Evolutionary conservation across 208 protist species (phyloP), one percentile per base, ranked within the genome.

Genomic region (Lotmaria passim): DNA sequence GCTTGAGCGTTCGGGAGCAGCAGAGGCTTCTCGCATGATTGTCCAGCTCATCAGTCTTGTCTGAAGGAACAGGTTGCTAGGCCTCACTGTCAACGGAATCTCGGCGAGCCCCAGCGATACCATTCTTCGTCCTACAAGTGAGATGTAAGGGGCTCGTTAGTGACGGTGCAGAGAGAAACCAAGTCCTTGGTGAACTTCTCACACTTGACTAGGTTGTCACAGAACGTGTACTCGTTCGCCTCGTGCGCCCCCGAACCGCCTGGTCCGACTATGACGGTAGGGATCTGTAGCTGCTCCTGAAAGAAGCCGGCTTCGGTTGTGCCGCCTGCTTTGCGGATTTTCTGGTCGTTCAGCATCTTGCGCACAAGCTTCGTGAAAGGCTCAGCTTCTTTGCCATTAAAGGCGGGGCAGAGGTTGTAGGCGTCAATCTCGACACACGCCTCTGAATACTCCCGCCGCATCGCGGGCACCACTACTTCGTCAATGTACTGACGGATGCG

Each of bases 221-320:
- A 14, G 5, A 56, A 17, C 2, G 82, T 79, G 69, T 79, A 85
- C 56, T 91, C 81, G 63, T 91, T 85, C 5, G 80, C 38, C 44
- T 75, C 38, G 60, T 85, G 79, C 33, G 75, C 81, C 14, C 73
- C 52, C 17, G 71, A 69, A 23, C 72, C 79, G 17, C 77, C 86
- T 19, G 78, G 74, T 10, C 77, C 82, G 36, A 65, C 66, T 23
- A 81, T 78, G 24, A 86, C 66, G 1, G 81, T 86, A 2, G 77
- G 77, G 8, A 87, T 77, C 41, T 56, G 4, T 6, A 64, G 67
- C 3, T 83, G 41, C 23, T 72, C 70, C 39, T 88, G 80, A 59
- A 85, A 91, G 33, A 85, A 77, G 19, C 82, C 86, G 26, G 36
- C 73, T 39, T 88, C 79, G 0, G 86, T 85, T 11, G 39, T 65